These are phyloP conservation scores for Domatiomyces globalis DNA, from an alignment of 2,329 filamentous ascomycete species.

Conservation along the genomic window DNA sequence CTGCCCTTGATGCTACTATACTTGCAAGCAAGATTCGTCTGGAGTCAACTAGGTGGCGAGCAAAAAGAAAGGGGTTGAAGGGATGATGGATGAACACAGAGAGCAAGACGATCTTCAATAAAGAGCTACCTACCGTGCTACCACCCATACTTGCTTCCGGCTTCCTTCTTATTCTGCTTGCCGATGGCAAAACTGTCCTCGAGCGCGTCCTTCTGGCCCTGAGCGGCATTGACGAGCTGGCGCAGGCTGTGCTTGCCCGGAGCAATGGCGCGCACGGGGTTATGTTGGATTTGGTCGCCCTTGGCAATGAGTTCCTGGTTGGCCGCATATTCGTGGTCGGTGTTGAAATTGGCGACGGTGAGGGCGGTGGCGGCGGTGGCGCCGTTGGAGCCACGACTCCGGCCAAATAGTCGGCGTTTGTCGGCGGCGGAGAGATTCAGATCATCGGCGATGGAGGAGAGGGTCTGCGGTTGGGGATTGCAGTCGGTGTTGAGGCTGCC, in stretches of 20 bases:
- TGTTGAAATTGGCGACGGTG: slow-evolving; percentile 76
- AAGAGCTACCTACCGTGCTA: slow-evolving; percentile 20
- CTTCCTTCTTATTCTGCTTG: slow-evolving; percentile 65
- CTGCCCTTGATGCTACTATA: too few relatives aligned
- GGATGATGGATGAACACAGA: neutral
- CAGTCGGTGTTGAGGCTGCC: slow-evolving; percentile 6
- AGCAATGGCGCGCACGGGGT: slow-evolving; percentile 67
- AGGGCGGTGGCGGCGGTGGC: slow-evolving; percentile 29
- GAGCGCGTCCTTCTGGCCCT: slow-evolving; percentile 68
- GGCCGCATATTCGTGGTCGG: slow-evolving; percentile 69
- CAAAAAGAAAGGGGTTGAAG: neutral
- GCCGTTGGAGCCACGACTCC: slow-evolving; percentile 29
- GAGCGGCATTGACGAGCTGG: slow-evolving; percentile 72
- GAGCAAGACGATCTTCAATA: neutral
- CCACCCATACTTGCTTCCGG: slow-evolving; percentile 75
- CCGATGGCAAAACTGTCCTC: slow-evolving; percentile 85
- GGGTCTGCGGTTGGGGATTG: slow-evolving; percentile 33
- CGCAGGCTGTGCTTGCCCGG: slow-evolving; percentile 81
- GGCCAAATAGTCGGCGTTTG: slow-evolving; percentile 73
- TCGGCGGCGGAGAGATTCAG: slow-evolving; percentile 66
- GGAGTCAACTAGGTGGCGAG: neutral
- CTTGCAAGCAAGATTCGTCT: neutral
- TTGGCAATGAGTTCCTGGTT: slow-evolving; percentile 58
- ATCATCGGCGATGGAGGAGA: slow-evolving; percentile 58
- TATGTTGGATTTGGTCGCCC: slow-evolving; percentile 58